Evolutionary conservation across 352 stramenopile species (phyloP).

Genomic region (Phytophthora niederhauseri): DNA sequence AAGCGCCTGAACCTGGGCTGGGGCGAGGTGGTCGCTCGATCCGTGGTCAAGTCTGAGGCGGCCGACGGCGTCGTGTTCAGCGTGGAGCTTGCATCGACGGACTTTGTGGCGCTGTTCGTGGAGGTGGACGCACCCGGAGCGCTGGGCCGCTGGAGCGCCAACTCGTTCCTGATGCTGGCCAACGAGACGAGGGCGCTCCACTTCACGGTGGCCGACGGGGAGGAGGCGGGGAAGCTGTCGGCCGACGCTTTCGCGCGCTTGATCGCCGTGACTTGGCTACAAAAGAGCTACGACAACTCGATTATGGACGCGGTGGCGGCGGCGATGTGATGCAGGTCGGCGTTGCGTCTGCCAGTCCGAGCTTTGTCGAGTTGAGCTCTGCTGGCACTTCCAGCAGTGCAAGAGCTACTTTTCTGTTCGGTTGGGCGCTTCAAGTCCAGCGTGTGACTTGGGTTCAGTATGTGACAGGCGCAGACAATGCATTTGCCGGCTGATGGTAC

Average conservation of each 20-base stretch:
- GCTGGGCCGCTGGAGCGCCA: constrained; percentile 69
- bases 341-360: too few relatives aligned
- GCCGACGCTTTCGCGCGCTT: constrained; percentile 41
- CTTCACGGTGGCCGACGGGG: constrained; percentile 43
- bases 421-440: constrained; percentile 18
- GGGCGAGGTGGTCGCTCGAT: constrained; percentile 35
- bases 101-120: constrained; percentile 79
- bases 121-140: constrained; percentile 58
- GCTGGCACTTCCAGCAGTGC: background rate
- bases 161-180: constrained; percentile 76
- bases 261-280: constrained; percentile 69
- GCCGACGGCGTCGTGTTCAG: constrained; percentile 32
- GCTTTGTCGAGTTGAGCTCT: too few relatives aligned
- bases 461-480: constrained; percentile 3
- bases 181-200: constrained; percentile 55
- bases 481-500: too few relatives aligned
- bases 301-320: constrained; percentile 18
- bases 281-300: constrained; percentile 66
- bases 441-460: constrained; percentile 24
- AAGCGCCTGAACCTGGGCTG: constrained; percentile 60
- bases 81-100: constrained; percentile 54
- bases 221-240: constrained; percentile 17
- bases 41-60: constrained; percentile 17
- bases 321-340: constrained; percentile 3
- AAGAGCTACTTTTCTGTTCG: constrained; percentile 23